These are phyloP conservation scores for Trichophyton verrucosum DNA, from an alignment of 2,329 filamentous ascomycete species.

Conservation along the genomic window DNA sequence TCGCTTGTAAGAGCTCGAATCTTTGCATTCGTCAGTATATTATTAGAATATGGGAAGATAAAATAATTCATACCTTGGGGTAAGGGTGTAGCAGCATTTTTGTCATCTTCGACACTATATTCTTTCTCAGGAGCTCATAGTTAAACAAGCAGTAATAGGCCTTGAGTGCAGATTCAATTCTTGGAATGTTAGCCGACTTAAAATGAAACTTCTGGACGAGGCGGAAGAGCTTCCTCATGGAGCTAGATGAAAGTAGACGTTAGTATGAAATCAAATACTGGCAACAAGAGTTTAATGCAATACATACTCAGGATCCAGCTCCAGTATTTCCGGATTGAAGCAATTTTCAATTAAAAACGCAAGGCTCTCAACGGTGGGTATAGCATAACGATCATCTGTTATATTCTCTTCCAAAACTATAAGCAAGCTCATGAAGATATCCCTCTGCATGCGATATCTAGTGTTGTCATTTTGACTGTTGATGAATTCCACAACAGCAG, in stretches of 20 bases:
- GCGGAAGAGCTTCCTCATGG: conserved; percentile 49
- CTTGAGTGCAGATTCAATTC: conserved; percentile 66
- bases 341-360: conserved; percentile 62
- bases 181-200: conserved; percentile 69
- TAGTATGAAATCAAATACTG: background rate
- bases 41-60: background rate
- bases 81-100: conserved; percentile 71
- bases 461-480: conserved; percentile 15
- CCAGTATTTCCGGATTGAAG: conserved; percentile 27
- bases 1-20: conserved; percentile 27
- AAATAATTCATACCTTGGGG: conserved; percentile 46
- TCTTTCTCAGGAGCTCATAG: conserved; percentile 39
- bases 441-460: conserved; percentile 30
- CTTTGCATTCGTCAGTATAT: conserved; percentile 15
- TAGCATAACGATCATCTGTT: conserved; percentile 54
- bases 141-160: conserved; percentile 60
- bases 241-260: background rate
- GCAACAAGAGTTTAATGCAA: background rate
- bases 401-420: conserved; percentile 43
- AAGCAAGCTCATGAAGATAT: conserved; percentile 41
- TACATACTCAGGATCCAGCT: conserved; percentile 31
- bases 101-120: conserved; percentile 55
- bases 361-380: conserved; percentile 64
- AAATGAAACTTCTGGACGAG: conserved; percentile 67
- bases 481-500: conserved; percentile 30